Evolutionary conservation across 2,329 filamentous ascomycete species (phyloP), one percentile per base, ranked within the genome.

Genomic region (Hymenoscyphus scutula): DNA sequence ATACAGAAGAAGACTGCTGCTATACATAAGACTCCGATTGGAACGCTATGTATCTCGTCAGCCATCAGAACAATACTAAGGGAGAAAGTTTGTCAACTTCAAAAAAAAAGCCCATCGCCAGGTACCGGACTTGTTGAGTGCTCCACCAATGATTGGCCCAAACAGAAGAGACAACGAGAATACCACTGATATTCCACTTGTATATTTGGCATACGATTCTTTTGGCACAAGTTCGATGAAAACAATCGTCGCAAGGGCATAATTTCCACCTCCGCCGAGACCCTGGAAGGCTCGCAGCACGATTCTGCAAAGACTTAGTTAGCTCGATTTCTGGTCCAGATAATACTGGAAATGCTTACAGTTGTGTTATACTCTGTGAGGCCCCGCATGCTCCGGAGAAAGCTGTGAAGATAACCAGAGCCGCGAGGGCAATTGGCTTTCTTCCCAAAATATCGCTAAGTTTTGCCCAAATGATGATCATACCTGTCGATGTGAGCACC

Each of bases 31-130:
- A n/a, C 8, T 8, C 29, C 41, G 32, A 58, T 53, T 2, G 41
- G 59, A 23, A 53, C 53, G 59, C 59, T 59, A 41, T 27, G 41
- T 8, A 4, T 29, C 19, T 51, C 30, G 62, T 48, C 29, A 59
- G 4, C 41, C 6, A 1, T 51, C 6, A 13, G 27, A n/a, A 53
- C 3, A 15, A 10, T 32, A 13, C 13, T 17, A 15, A 6, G 34
- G 19, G 13, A 11, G 32, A 29, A 2, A 11, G 19, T 23, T 25
- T 23, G 15, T 32, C 30, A 54, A 65, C 64, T 86, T 86, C 69
- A 86, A 81, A 80, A 81, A 85, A 71, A 87, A 86, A 1, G 85
- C 76, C 67, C 67, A 69, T 23, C 67, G 45, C 67, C 65, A 69
- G 1, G 60, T 64, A 7, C 62, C 58, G 15, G 62, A 29, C 4